Evolutionary conservation across 257 asterid genomes (phyloP).

Genomic region (Fraxinus anomala): DNA sequence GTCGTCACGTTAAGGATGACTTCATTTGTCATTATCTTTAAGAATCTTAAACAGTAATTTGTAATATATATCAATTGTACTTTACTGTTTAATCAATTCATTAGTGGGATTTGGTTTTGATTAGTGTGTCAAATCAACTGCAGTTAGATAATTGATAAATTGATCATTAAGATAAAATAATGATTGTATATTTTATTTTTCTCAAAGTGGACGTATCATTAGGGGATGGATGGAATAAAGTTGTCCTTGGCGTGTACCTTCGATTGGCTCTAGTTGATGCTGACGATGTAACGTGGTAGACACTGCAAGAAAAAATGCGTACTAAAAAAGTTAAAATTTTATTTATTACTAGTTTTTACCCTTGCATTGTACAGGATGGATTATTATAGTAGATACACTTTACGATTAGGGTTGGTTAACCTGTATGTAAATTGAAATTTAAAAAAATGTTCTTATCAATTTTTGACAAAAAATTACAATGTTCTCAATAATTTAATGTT

Average conservation of each 20-base stretch:
- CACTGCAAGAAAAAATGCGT: background rate
- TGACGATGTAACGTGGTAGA: constrained; percentile 6
- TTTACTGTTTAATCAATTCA: background rate
- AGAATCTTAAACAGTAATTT: no score
- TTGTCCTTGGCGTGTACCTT: constrained; percentile 43
- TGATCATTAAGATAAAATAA: background rate
- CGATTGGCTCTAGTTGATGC: constrained; percentile 12
- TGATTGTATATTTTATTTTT: background rate
- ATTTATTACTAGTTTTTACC: no score
- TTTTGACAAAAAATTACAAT: no score
- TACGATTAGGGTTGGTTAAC: no score
- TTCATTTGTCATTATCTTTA: background rate
- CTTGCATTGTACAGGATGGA: no score
- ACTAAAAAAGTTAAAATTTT: no score
- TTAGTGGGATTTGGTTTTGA: constrained; percentile 33
- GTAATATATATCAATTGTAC: background rate
- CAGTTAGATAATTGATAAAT: background rate
- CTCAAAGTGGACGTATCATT: background rate
- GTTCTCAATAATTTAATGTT: no score
- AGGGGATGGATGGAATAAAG: constrained; percentile 13
- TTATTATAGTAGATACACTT: no score
- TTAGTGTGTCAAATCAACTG: constrained; percentile 8
- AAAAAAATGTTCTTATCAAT: no score
- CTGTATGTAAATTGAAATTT: no score
- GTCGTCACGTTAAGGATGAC: background rate